Conservation (phyloP, 139 green algal species). For the Diplosphaera chodatii region DNA sequence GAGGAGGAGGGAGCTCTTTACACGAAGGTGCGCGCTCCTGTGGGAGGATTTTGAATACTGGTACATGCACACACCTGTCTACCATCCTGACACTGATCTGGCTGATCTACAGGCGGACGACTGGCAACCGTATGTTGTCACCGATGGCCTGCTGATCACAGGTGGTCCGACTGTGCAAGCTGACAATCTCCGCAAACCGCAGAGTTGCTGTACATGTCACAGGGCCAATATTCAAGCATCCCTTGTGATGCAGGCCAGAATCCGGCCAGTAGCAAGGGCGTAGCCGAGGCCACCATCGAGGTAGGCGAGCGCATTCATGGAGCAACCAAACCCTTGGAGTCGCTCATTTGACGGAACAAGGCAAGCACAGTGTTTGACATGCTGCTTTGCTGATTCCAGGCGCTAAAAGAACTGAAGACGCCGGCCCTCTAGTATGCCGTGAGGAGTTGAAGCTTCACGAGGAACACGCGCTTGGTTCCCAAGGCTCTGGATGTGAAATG, state of each 20-base stretch:
- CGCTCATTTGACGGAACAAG: no score
- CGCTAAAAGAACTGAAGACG: no score
- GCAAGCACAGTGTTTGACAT: no score
- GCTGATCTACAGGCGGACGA: background rate
- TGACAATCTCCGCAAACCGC: background rate
- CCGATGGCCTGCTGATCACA: background rate
- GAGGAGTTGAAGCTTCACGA: no score
- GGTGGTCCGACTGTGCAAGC: background rate
- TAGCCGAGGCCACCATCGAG: background rate
- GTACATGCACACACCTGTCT: no score
- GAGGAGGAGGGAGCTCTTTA: constrained; percentile 13
- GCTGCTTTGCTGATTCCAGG: no score
- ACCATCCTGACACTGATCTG: no score
- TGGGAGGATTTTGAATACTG: no score
- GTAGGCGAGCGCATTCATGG: background rate
- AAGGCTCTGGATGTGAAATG: no score
- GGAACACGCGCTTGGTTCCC: no score
- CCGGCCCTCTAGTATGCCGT: no score
- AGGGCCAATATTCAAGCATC: background rate
- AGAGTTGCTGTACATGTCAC: background rate
- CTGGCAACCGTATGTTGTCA: background rate
- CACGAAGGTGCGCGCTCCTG: background rate
- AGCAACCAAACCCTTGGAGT: no score
- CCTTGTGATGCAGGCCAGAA: constrained; percentile 21
- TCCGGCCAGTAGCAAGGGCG: constrained; percentile 9